phyloP scores from a whole-genome alignment of 2,329 filamentous ascomycete species.

The Fusarium graminum region DNA sequence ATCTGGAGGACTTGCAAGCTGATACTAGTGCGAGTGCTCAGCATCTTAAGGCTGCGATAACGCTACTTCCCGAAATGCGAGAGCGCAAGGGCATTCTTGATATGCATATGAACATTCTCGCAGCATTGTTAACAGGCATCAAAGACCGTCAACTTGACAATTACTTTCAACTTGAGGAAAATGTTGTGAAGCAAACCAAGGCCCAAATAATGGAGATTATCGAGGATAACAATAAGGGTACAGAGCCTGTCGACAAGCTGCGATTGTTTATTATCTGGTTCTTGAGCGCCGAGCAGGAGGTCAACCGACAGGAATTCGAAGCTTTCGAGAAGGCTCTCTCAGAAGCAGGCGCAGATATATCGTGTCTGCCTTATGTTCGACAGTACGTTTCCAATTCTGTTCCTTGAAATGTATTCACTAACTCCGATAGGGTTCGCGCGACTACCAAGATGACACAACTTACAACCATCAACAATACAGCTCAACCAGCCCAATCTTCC shows the following conservation, averaged over 20 bases:
- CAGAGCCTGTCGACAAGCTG: slow-evolving; percentile 87
- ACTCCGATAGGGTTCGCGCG: slow-evolving; percentile 77
- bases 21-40: slow-evolving; percentile 91
- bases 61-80: slow-evolving; percentile 87
- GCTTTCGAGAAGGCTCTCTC: slow-evolving; percentile 88
- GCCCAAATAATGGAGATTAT: slow-evolving; percentile 89
- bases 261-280: slow-evolving; percentile 98
- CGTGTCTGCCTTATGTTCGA: slow-evolving; percentile 85
- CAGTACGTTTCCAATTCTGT: slow-evolving; percentile 66
- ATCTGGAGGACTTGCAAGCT: slow-evolving; percentile 91
- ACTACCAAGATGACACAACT: slow-evolving; percentile 99
- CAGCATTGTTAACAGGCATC: slow-evolving; percentile 80
- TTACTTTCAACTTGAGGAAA: slow-evolving; percentile 95
- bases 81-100: slow-evolving; percentile 94
- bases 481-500: slow-evolving; percentile 71
- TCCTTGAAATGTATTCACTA: slow-evolving; percentile 36
- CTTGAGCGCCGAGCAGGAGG: slow-evolving; percentile 90
- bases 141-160: slow-evolving; percentile 96
- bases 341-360: slow-evolving; percentile 79
- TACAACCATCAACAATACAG: slow-evolving; percentile 84
- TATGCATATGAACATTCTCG: slow-evolving; percentile 99
- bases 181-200: slow-evolving; percentile 90
- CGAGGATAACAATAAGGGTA: slow-evolving; percentile 84
- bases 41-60: slow-evolving; percentile 96
- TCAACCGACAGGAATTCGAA: slow-evolving; percentile 84